phyloP scores from a whole-genome alignment of 352 stramenopile species.

The Achlya hypogyna region DNA sequence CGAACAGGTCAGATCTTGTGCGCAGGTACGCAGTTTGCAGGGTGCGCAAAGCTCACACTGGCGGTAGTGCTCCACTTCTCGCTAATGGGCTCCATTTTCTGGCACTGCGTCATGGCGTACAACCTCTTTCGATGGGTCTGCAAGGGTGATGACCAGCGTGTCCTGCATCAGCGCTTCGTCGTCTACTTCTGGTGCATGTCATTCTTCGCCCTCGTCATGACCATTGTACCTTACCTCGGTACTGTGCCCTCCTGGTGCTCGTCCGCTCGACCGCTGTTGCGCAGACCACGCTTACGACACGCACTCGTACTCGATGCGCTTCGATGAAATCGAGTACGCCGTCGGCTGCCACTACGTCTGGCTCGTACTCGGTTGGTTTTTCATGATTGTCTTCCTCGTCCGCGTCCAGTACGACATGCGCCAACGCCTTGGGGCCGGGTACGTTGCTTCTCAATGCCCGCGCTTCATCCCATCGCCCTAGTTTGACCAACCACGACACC shows the following conservation, averaged over 20 bases:
- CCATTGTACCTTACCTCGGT: conserved; percentile 38
- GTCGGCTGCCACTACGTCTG: conserved; percentile 47
- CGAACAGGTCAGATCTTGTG: background rate
- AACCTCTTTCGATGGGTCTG: conserved; percentile 80
- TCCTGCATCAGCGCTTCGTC: conserved; percentile 77
- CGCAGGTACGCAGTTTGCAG: background rate
- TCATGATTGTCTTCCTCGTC: conserved; percentile 53
- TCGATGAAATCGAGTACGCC: background rate
- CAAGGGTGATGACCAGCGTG: conserved; percentile 70
- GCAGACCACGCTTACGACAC: background rate
- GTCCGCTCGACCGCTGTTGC: background rate
- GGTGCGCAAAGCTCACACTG: background rate
- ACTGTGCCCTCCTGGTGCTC: conserved; percentile 3
- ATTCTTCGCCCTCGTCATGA: conserved; percentile 49
- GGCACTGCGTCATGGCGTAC: conserved; percentile 79
- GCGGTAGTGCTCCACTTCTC: conserved; percentile 65
- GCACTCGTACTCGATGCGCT: background rate
- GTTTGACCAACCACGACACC: conserved; percentile 53
- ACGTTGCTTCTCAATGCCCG: conserved; percentile 21
- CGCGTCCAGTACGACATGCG: conserved; percentile 76
- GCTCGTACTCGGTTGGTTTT: conserved; percentile 45
- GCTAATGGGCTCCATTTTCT: conserved; percentile 59
- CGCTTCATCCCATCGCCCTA: background rate
- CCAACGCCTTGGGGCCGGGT: conserved; percentile 36
- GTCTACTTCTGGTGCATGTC: conserved; percentile 60